phyloP scores from a whole-genome alignment of 768 basidiomycete species.

The Phylloporus sp. region DNA sequence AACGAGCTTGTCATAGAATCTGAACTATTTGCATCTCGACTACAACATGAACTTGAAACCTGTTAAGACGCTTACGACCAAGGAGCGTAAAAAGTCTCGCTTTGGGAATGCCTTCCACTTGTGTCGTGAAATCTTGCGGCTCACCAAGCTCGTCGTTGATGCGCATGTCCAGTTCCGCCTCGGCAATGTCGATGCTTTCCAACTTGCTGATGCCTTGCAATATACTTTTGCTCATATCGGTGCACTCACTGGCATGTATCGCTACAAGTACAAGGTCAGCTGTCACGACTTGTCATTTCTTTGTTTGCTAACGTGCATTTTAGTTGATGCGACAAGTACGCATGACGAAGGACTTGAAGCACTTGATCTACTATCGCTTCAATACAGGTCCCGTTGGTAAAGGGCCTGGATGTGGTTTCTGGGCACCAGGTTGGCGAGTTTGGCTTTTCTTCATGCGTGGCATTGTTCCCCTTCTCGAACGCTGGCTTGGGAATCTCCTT shows the following conservation, averaged over 20 bases:
- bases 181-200: constrained; percentile 98
- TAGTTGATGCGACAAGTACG: constrained; percentile 98
- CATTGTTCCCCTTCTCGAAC: constrained; percentile 93
- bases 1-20: constrained; percentile 45
- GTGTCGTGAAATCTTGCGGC: constrained; percentile 94
- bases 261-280: constrained; percentile 95
- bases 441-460: constrained; percentile 99
- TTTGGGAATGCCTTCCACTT: constrained; percentile 99
- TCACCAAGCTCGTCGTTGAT: constrained; percentile 98
- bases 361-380: constrained; percentile 97
- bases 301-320: constrained; percentile 4
- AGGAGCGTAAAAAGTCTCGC: constrained; percentile 98
- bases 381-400: constrained; percentile 99
- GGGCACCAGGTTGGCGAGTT: constrained; percentile 99
- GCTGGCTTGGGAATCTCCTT: constrained; percentile 97
- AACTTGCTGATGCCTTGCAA: constrained; percentile 95
- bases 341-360: constrained; percentile 99
- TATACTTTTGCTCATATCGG: constrained; percentile 98
- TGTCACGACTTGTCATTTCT: not conserved
- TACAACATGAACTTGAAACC: constrained; percentile 99
- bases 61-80: constrained; percentile 94
- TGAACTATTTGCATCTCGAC: constrained; percentile 92
- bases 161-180: constrained; percentile 98
- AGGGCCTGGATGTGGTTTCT: constrained; percentile 98
- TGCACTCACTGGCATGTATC: constrained; percentile 98